phyloP scores from a whole-genome alignment of 139 green algal species.

The Chlamydomonas eustigma region DNA sequence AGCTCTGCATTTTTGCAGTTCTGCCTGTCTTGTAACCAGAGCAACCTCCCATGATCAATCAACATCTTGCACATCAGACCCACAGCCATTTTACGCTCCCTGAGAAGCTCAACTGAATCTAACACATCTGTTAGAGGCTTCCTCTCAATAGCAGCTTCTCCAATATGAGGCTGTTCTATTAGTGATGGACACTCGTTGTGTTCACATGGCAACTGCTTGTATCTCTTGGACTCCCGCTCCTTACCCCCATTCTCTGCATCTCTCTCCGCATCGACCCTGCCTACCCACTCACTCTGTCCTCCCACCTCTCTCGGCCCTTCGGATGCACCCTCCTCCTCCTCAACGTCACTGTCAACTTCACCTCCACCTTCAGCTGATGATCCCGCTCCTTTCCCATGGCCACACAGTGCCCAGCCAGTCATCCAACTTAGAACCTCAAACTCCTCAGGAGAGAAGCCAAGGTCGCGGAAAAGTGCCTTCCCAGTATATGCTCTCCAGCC shows the following conservation, averaged over 20 bases:
- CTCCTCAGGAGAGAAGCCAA: constrained; percentile 57
- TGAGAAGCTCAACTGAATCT: not conserved
- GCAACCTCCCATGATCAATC: constrained; percentile 9
- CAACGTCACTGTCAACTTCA: not conserved
- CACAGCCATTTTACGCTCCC: not conserved
- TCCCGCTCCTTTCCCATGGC: constrained; percentile 37
- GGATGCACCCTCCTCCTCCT: not conserved
- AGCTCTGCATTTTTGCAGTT: not conserved
- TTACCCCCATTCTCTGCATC: no score
- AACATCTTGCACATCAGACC: constrained; percentile 11
- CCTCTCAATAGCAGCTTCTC: no score
- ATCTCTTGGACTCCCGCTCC: no score
- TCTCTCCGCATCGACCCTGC: no score
- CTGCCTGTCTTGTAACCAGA: not conserved
- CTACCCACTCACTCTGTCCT: no score
- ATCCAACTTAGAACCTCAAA: constrained; percentile 54
- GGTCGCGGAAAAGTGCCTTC: constrained; percentile 38
- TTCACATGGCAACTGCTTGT: no score
- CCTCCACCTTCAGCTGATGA: not conserved
- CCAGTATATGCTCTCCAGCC: constrained; percentile 69
- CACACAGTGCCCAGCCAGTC: constrained; percentile 70
- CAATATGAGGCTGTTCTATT: no score
- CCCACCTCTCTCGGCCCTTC: not conserved
- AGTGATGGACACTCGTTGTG: no score
- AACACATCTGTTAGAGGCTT: no score